Conservation (phyloP, 225 moss, liverwort and hornwort species). For the Ulota crispa region DNA sequence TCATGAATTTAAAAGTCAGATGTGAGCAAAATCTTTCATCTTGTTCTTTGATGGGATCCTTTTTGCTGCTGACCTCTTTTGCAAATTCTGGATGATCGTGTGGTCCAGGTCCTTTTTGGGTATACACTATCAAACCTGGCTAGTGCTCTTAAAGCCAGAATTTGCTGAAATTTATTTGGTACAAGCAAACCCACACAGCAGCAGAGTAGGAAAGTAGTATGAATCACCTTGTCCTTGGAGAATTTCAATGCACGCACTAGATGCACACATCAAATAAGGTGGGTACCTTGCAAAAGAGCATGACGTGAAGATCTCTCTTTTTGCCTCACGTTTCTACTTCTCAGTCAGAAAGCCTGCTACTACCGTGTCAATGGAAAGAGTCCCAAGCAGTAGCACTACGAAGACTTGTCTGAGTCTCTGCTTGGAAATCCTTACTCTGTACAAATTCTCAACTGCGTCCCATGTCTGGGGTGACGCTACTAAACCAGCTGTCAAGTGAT, state of each 20-base stretch:
- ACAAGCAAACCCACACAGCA: neutral
- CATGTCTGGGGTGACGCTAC: constrained; percentile 2
- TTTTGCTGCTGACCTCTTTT: neutral
- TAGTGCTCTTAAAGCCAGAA: neutral
- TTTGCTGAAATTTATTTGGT: neutral
- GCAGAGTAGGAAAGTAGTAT: neutral
- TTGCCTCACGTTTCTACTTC: neutral
- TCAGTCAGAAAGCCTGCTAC: neutral
- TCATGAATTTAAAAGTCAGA: neutral
- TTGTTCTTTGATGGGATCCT: neutral
- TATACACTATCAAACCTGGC: neutral
- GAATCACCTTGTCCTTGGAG: neutral
- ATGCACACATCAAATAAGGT: no score
- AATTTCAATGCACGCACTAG: no score
- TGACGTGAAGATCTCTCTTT: neutral
- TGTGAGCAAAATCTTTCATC: neutral
- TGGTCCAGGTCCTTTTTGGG: neutral
- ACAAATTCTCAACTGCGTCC: constrained; percentile 18
- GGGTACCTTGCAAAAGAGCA: neutral
- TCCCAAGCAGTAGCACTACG: neutral
- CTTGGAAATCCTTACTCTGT: constrained; percentile 1
- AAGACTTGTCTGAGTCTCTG: neutral
- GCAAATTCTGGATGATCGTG: neutral
- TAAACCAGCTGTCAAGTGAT: neutral
- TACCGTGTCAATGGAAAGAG: constrained; percentile 12